Conservation (phyloP, 768 basidiomycete species). For the Boletales sp. region DNA sequence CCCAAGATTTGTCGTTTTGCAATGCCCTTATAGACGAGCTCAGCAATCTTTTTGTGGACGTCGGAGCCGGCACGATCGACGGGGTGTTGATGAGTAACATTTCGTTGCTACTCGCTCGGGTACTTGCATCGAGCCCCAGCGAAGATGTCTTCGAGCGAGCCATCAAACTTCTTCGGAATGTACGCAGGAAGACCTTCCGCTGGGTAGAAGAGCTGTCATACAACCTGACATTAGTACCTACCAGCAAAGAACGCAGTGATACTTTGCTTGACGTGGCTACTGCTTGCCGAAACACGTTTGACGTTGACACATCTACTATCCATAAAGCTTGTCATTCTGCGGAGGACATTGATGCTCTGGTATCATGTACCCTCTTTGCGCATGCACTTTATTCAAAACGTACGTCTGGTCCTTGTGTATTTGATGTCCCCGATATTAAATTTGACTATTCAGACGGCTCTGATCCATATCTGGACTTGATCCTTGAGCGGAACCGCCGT, state of each 20-base stretch:
- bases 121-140: conserved; percentile 25
- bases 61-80: conserved; percentile 38
- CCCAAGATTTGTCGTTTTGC: conserved; percentile 31
- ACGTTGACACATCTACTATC: conserved; percentile 11
- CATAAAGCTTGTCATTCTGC: conserved; percentile 4
- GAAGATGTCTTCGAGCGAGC: conserved; percentile 11
- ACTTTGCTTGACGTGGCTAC: conserved; percentile 33
- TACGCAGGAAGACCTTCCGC: conserved; percentile 25
- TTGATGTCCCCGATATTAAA: conserved; percentile 3
- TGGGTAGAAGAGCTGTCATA: conserved; percentile 32
- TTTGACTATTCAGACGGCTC: no score
- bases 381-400: conserved; percentile 6
- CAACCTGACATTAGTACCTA: conserved; percentile 9
- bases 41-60: conserved; percentile 25
- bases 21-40: conserved; percentile 30
- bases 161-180: conserved; percentile 22
- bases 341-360: conserved; percentile 14
- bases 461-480: not conserved
- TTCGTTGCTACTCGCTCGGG: conserved; percentile 27
- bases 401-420: not conserved
- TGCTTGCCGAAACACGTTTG: conserved; percentile 29
- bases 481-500: conserved; percentile 24
- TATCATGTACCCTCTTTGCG: conserved; percentile 23
- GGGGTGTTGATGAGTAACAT: conserved; percentile 25
- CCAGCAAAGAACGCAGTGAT: not conserved